phyloP scores from a whole-genome alignment of 2,329 filamentous ascomycete genomes.

The Magnaporthiopsis rhizophila region DNA sequence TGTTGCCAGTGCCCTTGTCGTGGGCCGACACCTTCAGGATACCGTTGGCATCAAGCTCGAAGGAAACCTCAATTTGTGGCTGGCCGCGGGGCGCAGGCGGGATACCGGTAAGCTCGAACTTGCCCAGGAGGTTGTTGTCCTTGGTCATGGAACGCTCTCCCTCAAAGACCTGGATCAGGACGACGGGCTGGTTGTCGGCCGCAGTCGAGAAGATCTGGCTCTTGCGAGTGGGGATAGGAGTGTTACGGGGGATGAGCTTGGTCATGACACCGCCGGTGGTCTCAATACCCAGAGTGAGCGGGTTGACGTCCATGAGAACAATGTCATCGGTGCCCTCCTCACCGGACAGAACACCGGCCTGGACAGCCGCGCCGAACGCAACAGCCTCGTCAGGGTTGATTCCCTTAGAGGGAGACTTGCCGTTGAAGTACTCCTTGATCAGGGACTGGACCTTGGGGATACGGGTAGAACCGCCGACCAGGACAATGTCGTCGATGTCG shows the following conservation, averaged over 20 bases:
- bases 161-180: conserved; percentile 92
- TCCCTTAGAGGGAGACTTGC: conserved; percentile 98
- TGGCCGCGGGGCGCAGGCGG: conserved; percentile 92
- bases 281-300: conserved; percentile 92
- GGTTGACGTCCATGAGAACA: conserved; percentile 96
- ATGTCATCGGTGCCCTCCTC: conserved; percentile 73
- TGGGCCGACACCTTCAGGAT: conserved; percentile 93
- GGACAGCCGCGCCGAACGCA: conserved; percentile 93
- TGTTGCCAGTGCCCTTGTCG: conserved; percentile 98
- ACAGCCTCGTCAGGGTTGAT: conserved; percentile 99
- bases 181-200: conserved; percentile 92
- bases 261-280: conserved; percentile 98
- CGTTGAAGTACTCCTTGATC: conserved; percentile 89
- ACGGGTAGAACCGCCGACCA: conserved; percentile 97
- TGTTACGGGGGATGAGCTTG: conserved; percentile 91
- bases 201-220: conserved; percentile 96
- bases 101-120: conserved; percentile 96
- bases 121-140: conserved; percentile 95
- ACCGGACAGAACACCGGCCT: conserved; percentile 89
- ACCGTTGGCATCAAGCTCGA: conserved; percentile 97
- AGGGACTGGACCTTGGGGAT: conserved; percentile 95
- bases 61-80: conserved; percentile 96
- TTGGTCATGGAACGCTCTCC: conserved; percentile 91
- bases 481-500: conserved; percentile 92
- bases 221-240: conserved; percentile 90